phyloP scores from a whole-genome alignment of 805 yeast species.

The Geotrichum ghanense region DNA sequence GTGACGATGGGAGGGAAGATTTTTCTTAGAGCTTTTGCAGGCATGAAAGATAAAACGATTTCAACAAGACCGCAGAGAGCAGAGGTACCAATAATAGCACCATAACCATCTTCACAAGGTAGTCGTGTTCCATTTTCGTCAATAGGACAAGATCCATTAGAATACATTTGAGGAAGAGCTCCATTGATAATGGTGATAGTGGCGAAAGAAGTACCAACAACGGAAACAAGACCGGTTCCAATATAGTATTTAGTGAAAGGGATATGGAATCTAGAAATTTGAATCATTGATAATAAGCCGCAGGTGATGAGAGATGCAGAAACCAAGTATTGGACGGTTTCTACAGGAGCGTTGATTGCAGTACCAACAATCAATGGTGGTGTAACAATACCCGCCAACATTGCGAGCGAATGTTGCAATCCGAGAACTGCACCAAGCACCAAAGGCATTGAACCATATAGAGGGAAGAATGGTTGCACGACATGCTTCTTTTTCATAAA shows the following conservation, averaged over 20 bases:
- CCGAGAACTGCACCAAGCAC: slow-evolving; percentile 68
- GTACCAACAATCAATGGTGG: slow-evolving; percentile 69
- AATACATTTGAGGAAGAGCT: slow-evolving; percentile 74
- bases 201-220: slow-evolving; percentile 86
- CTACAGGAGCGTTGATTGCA: slow-evolving; percentile 45
- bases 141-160: slow-evolving; percentile 51
- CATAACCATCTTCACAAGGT: slow-evolving; percentile 87
- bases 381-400: slow-evolving; percentile 87
- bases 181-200: slow-evolving; percentile 73
- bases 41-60: slow-evolving; percentile 62
- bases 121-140: slow-evolving; percentile 52
- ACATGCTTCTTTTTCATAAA: slow-evolving; percentile 38
- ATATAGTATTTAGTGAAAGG: slow-evolving; percentile 61
- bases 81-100: slow-evolving; percentile 70
- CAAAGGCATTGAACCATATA: slow-evolving; percentile 74
- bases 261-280: slow-evolving; percentile 72
- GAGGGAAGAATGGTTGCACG: slow-evolving; percentile 72
- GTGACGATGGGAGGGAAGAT: slow-evolving; percentile 85
- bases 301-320: slow-evolving; percentile 64
- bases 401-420: slow-evolving; percentile 76
- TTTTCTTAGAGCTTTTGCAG: slow-evolving; percentile 57
- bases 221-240: slow-evolving; percentile 84
- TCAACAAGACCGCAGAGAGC: slow-evolving; percentile 66
- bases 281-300: slow-evolving; percentile 59
- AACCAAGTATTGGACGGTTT: slow-evolving; percentile 47